Evolutionary conservation across 805 yeast species (phyloP).

Genomic region (Yarrowia bubula): DNA sequence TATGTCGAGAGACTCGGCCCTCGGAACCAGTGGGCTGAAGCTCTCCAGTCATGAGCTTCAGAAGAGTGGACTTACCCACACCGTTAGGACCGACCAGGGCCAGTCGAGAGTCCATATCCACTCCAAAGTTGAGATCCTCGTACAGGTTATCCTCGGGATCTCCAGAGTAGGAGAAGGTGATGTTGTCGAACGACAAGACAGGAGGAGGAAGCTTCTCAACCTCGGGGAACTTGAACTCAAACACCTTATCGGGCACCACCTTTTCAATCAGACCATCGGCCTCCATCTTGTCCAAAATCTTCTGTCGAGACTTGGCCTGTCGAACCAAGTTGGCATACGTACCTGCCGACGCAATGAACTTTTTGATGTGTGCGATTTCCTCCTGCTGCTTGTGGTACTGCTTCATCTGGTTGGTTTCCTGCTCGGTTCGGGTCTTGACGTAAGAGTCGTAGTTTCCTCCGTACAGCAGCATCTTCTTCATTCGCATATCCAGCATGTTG

Average conservation of each 20-base stretch:
- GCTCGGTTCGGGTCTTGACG: conserved; percentile 88
- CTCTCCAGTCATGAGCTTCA: conserved; percentile 95
- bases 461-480: conserved; percentile 66
- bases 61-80: conserved; percentile 95
- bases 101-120: conserved; percentile 98
- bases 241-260: conserved; percentile 89
- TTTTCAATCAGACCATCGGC: conserved; percentile 94
- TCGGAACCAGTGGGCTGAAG: conserved; percentile 68
- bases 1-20: conserved; percentile 96
- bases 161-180: conserved; percentile 77
- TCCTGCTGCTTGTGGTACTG: conserved; percentile 97
- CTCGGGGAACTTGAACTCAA: conserved; percentile 89
- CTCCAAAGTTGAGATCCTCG: conserved; percentile 91
- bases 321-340: conserved; percentile 97
- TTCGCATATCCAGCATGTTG: conserved; percentile 97
- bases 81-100: conserved; percentile 99
- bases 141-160: conserved; percentile 84
- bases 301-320: conserved; percentile 99
- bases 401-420: conserved; percentile 97
- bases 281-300: conserved; percentile 99
- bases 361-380: conserved; percentile 96
- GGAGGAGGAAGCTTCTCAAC: conserved; percentile 99
- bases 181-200: conserved; percentile 92
- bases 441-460: conserved; percentile 99
- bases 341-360: conserved; percentile 99